Conservation (phyloP, 371 early-diverging fungal species). For the Capillidium rhysosporum region DNA sequence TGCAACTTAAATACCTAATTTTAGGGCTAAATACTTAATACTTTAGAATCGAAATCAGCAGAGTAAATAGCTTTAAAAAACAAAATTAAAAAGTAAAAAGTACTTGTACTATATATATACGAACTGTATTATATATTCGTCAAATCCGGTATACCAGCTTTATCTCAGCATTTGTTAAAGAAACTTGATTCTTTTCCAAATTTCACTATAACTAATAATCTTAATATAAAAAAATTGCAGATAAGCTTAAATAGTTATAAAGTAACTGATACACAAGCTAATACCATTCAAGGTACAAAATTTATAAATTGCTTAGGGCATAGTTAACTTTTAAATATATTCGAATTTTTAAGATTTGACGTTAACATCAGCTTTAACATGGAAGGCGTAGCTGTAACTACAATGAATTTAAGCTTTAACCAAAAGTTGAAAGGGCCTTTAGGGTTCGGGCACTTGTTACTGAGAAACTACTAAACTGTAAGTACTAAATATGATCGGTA, state of each 20-base stretch:
- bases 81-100: conserved; percentile 19
- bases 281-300: not conserved
- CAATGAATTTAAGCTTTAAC: conserved; percentile 54
- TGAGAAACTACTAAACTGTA: conserved; percentile 13
- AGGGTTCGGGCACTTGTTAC: conserved; percentile 85
- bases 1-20: conserved; percentile 44
- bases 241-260: not conserved
- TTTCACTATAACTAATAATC: not conserved
- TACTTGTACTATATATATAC: conserved; percentile 36
- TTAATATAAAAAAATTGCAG: not conserved
- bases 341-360: not conserved
- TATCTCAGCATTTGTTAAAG: no score
- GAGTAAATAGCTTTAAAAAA: no score
- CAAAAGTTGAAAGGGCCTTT: conserved; percentile 24
- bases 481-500: no score
- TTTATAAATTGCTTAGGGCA: not conserved
- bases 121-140: conserved; percentile 51
- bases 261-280: not conserved
- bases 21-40: conserved; percentile 14
- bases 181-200: no score
- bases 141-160: no score
- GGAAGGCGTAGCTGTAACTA: conserved; percentile 73
- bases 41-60: no score
- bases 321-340: not conserved
- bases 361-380: conserved; percentile 22